Conservation (phyloP, 257 asterid species). For the Ajuga chamaepitys region DNA sequence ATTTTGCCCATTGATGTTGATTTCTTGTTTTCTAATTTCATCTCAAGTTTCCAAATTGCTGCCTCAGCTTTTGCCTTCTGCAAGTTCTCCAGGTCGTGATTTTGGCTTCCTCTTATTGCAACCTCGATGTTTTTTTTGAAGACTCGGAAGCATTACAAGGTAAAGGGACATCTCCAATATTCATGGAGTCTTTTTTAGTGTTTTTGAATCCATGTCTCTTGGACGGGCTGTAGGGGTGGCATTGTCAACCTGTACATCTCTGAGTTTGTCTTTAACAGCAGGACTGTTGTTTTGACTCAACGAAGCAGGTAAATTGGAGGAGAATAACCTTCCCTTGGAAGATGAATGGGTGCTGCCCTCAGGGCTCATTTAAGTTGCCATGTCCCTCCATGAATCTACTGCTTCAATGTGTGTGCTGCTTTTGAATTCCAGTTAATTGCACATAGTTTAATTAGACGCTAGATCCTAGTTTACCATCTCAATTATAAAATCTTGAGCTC, state of each 20-base stretch:
- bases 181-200: constrained; percentile 9
- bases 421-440: too few species aligned
- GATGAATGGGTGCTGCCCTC: too few species aligned
- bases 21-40: constrained; percentile 65
- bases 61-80: too few species aligned
- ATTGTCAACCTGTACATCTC: constrained; percentile 76
- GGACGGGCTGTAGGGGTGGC: constrained; percentile 34
- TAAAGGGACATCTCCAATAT: constrained; percentile 20
- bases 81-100: constrained; percentile 72
- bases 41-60: constrained; percentile 84
- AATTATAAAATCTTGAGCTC: too few species aligned
- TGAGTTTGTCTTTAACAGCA: constrained; percentile 41
- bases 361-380: too few species aligned
- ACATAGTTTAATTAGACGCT: too few species aligned
- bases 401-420: too few species aligned
- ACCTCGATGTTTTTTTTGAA: constrained; percentile 45
- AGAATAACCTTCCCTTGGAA: too few species aligned
- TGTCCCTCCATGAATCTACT: constrained; percentile 9
- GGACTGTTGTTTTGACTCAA: too few species aligned
- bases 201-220: constrained; percentile 30
- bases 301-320: too few species aligned
- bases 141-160: too few species aligned
- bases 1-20: constrained; percentile 60
- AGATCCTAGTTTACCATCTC: too few species aligned
- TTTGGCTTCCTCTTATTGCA: constrained; percentile 61